A percentile compares a stretch with the other conserved stretches of the same genome.
These are phyloP conservation scores for Dacryopinax spathularia DNA, from an alignment of 768 basidiomycete genomes.

Conservation along the genomic window DNA sequence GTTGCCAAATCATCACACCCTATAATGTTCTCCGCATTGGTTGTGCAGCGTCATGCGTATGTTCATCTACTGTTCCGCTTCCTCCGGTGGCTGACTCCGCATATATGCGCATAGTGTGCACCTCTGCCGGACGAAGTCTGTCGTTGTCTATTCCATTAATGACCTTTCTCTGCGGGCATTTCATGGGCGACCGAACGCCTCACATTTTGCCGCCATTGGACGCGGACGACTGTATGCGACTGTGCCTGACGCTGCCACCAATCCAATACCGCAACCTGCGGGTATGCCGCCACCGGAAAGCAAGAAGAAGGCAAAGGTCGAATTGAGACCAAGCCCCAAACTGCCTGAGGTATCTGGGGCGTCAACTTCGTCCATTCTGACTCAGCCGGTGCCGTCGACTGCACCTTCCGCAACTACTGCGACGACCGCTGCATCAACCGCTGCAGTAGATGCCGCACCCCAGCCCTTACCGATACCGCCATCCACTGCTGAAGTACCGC, in stretches of 20 bases:
- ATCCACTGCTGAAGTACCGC: not conserved
- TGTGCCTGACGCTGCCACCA: not conserved
- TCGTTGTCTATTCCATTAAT: not conserved
- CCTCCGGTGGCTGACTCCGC: not conserved
- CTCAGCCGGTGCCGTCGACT: not conserved
- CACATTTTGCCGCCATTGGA: not conserved
- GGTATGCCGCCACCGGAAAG: not conserved
- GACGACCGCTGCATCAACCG: not conserved
- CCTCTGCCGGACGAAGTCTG: not conserved
- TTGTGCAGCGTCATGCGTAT: slow-evolving; percentile 1
- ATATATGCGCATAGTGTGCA: not conserved
- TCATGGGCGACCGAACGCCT: not conserved
- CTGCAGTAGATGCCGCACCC: not conserved
- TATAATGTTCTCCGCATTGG: not conserved
- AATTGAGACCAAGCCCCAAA: not conserved
- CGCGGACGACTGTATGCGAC: not conserved
- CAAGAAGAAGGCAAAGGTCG: not conserved
- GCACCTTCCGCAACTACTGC: not conserved
- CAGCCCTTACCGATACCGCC: not conserved
- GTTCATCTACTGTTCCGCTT: not conserved
- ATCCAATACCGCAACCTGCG: not conserved
- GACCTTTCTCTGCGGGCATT: not conserved
- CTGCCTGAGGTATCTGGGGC: no score
- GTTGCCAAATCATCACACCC: no score
- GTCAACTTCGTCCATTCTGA: not conserved